Percentiles rank a stretch among this genome's conserved stretches.
phyloP scores from a whole-genome alignment of 2,329 filamentous ascomycete species.

The Ceratocystis albifundus region DNA sequence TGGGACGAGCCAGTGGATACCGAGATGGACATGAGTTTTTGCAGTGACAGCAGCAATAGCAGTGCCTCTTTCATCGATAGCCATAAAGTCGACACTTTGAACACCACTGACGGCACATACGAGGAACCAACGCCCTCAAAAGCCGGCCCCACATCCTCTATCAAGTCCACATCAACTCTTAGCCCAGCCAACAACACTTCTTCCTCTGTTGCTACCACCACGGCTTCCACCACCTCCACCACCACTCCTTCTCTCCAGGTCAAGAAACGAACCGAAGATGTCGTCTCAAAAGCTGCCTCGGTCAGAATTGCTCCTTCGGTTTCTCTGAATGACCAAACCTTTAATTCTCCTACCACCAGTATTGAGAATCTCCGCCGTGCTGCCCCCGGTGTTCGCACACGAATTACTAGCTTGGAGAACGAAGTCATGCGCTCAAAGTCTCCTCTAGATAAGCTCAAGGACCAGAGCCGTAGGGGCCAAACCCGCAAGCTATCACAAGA shows the following conservation, averaged over 20 bases:
- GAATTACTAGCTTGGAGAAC: slow-evolving; percentile 22
- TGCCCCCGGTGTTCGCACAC: slow-evolving; percentile 21
- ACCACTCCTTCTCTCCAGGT: neutral
- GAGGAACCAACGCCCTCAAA: slow-evolving; percentile 13
- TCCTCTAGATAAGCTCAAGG: slow-evolving; percentile 23
- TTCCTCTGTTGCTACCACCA: no score
- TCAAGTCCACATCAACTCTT: neutral
- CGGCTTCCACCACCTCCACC: neutral
- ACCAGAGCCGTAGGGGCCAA: slow-evolving; percentile 18
- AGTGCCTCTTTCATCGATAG: slow-evolving; percentile 15
- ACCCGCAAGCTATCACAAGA: slow-evolving; percentile 21
- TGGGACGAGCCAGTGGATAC: slow-evolving; percentile 19
- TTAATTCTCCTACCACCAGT: slow-evolving; percentile 19
- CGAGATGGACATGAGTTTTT: slow-evolving; percentile 11
- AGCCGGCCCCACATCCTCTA: neutral
- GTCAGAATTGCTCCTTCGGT: slow-evolving; percentile 11
- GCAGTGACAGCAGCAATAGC: neutral
- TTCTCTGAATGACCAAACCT: slow-evolving; percentile 11
- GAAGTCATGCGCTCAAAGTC: slow-evolving; percentile 23
- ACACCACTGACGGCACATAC: slow-evolving; percentile 6
- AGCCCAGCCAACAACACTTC: no score
- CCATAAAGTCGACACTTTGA: neutral
- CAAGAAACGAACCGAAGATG: slow-evolving; percentile 5
- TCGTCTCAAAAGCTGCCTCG: neutral
- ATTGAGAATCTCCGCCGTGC: slow-evolving; percentile 22